phyloP scores from a whole-genome alignment of 768 basidiomycete species.

The Auricularia auricula-judae region DNA sequence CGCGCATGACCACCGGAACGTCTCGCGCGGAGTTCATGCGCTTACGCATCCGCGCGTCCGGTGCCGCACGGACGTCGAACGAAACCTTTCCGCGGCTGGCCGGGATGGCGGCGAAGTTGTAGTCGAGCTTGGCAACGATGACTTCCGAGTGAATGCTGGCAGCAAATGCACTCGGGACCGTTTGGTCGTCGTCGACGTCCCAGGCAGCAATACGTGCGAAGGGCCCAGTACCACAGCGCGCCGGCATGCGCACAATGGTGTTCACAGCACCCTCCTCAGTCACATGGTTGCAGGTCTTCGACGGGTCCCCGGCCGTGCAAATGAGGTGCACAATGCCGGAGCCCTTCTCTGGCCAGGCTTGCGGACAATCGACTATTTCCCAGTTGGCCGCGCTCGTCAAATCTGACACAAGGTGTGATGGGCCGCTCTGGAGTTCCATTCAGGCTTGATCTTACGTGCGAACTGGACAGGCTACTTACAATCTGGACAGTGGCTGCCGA shows the following conservation, averaged over 20 bases:
- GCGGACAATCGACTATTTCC: not conserved
- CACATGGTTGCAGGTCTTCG: not conserved
- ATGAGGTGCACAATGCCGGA: not conserved
- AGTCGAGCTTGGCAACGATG: not conserved
- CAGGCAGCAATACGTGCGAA: not conserved
- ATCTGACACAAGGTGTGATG: not conserved
- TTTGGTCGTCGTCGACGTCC: not conserved
- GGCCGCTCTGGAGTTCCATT: not conserved
- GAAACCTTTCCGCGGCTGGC: not conserved
- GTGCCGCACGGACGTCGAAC: not conserved
- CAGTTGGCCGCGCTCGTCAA: not conserved
- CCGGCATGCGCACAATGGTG: not conserved
- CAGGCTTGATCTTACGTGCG: not conserved
- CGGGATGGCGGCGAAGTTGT: not conserved
- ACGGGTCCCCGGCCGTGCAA: not conserved
- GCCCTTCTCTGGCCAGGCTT: not conserved
- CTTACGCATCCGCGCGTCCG: not conserved
- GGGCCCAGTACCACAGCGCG: not conserved
- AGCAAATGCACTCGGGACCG: not conserved
- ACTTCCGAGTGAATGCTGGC: not conserved
- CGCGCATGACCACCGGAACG: not conserved
- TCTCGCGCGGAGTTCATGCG: not conserved
- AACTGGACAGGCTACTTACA: not conserved
- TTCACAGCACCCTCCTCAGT: not conserved
- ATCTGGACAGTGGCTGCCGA: not conserved